Evolutionary conservation across 139 green algal genomes (phyloP).

Genomic region (Marvania coccoides): DNA sequence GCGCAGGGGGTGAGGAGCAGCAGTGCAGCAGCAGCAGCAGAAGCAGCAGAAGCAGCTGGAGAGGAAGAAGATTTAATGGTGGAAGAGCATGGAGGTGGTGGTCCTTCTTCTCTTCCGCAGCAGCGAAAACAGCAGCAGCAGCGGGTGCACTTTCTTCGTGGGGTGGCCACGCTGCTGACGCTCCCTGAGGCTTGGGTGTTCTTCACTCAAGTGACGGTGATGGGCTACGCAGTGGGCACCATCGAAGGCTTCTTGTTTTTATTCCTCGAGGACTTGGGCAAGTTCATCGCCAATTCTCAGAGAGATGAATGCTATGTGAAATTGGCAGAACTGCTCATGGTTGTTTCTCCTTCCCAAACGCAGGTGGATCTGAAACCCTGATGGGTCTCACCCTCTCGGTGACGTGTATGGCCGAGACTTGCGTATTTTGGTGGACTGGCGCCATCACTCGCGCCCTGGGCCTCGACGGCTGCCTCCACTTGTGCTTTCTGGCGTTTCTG

Average conservation of each 20-base stretch:
- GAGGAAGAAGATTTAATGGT: too few relatives aligned
- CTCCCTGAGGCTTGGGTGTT: conserved; percentile 17
- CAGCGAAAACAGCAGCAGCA: neutral
- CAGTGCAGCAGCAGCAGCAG: neutral
- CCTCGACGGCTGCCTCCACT: conserved; percentile 19
- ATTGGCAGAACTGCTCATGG: too few relatives aligned
- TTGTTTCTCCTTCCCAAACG: too few relatives aligned
- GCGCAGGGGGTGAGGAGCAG: neutral
- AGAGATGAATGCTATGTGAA: too few relatives aligned
- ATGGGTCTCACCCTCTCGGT: conserved; percentile 29
- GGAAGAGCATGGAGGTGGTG: too few relatives aligned
- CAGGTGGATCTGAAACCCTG: conserved; percentile 18
- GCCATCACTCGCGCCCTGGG: conserved; percentile 12
- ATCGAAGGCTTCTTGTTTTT: conserved; percentile 40
- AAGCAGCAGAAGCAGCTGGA: neutral
- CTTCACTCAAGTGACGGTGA: conserved; percentile 5
- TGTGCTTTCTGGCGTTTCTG: conserved; percentile 28
- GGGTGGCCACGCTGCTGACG: conserved; percentile 9
- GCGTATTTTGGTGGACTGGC: conserved; percentile 23
- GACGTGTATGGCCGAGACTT: conserved; percentile 23
- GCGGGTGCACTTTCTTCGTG: conserved; percentile 5
- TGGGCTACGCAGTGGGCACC: conserved; percentile 30
- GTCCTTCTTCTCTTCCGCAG: too few relatives aligned
- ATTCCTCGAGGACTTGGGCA: conserved; percentile 28
- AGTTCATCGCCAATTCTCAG: too few relatives aligned